A percentile compares a stretch with the other conserved stretches of the same genome.
Evolutionary conservation across 2,329 filamentous ascomycete genomes (phyloP).

Genomic region (Verticillium tricorpus): DNA sequence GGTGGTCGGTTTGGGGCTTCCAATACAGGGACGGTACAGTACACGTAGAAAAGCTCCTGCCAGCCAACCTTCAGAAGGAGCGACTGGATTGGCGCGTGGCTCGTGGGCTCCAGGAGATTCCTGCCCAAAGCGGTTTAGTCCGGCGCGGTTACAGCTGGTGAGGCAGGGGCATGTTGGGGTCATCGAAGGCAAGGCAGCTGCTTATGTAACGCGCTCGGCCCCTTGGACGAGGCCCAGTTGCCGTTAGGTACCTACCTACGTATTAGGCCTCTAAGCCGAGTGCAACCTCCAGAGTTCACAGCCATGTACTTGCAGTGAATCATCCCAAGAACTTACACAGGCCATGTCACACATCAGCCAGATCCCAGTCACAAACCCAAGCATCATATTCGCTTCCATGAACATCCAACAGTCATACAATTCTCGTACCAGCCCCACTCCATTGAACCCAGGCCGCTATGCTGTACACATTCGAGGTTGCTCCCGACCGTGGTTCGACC

Average conservation of each 20-base stretch:
- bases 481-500: background rate
- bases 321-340: no score
- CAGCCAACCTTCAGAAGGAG: background rate
- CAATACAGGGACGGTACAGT: background rate
- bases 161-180: background rate
- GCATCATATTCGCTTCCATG: background rate
- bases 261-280: background rate
- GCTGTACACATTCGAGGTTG: background rate
- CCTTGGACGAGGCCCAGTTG: background rate
- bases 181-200: background rate
- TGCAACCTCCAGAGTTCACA: background rate
- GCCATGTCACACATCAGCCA: no score
- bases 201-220: background rate
- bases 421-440: background rate
- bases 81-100: constrained; percentile 10
- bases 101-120: background rate
- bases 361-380: background rate
- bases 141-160: background rate
- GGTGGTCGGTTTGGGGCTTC: background rate
- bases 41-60: background rate
- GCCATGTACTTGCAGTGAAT: background rate
- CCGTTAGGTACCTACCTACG: background rate
- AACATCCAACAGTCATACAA: background rate
- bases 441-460: background rate
- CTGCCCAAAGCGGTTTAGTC: background rate